phyloP scores from a whole-genome alignment of 495 filamentous ascomycete species.

The Aspergillus ellipticus region DNA sequence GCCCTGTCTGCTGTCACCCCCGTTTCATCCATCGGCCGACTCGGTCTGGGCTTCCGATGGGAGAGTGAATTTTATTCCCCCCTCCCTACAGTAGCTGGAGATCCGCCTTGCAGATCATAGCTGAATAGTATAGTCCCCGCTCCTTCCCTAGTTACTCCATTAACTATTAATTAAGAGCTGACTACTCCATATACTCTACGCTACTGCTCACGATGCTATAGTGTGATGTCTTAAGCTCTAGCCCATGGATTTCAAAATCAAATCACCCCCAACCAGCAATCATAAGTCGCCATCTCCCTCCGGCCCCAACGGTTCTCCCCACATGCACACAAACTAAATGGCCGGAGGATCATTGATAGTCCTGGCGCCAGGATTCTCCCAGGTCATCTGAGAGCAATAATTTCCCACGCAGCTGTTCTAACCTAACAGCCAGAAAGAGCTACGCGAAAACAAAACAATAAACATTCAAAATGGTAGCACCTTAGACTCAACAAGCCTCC shows the following conservation, averaged over 20 bases:
- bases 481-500: neutral
- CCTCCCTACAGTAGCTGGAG: neutral
- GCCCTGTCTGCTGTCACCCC: neutral
- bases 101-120: conserved; percentile 1
- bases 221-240: neutral
- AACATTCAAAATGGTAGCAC: neutral
- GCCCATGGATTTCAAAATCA: neutral
- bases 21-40: neutral
- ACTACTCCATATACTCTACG: neutral
- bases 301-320: neutral
- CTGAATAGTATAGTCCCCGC: neutral
- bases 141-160: neutral
- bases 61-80: neutral
- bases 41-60: neutral
- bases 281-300: neutral
- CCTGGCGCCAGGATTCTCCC: neutral
- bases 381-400: neutral
- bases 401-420: neutral
- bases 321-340: neutral
- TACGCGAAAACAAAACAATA: neutral
- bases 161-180: neutral
- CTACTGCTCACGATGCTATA: neutral
- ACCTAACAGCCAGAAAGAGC: neutral
- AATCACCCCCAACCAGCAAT: neutral
- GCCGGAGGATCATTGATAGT: neutral